These are phyloP conservation scores for Pseudocercospora eumusae DNA, from an alignment of 2,329 filamentous ascomycete species.

Conservation along the genomic window DNA sequence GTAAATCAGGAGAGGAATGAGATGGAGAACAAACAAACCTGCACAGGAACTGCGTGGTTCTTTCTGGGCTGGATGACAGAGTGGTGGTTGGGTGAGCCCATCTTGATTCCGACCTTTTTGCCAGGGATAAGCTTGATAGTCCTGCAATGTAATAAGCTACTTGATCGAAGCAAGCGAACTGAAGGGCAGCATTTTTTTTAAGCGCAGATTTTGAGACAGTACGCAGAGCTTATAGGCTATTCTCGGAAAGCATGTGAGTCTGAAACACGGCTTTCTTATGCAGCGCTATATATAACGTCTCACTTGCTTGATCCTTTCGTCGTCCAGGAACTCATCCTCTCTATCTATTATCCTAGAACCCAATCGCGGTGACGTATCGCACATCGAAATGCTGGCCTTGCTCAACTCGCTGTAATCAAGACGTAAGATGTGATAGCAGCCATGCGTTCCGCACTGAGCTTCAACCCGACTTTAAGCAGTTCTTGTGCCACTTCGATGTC, in stretches of 20 bases:
- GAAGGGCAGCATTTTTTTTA: neutral
- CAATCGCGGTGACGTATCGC: neutral
- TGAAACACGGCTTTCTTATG: neutral
- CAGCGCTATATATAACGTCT: neutral
- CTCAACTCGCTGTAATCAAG: slow-evolving; percentile 44
- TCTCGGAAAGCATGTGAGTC: neutral
- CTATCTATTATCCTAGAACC: neutral
- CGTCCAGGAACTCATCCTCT: neutral
- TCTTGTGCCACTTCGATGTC: slow-evolving; percentile 80
- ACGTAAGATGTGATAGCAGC: slow-evolving; percentile 60
- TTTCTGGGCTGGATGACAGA: neutral
- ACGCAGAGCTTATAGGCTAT: neutral
- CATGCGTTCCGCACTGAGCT: slow-evolving; percentile 94
- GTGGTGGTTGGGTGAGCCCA: neutral
- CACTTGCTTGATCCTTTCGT: neutral
- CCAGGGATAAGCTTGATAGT: neutral
- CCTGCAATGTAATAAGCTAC: neutral
- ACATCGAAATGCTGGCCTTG: neutral
- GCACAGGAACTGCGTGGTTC: neutral
- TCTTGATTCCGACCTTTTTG: neutral
- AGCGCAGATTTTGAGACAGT: neutral
- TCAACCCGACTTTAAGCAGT: slow-evolving; percentile 81
- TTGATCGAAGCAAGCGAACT: neutral
- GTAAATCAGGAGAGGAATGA: neutral
- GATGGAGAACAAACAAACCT: no score